Evolutionary conservation across 768 basidiomycete species (phyloP).

Genomic region (Calocybe gangraenosa): DNA sequence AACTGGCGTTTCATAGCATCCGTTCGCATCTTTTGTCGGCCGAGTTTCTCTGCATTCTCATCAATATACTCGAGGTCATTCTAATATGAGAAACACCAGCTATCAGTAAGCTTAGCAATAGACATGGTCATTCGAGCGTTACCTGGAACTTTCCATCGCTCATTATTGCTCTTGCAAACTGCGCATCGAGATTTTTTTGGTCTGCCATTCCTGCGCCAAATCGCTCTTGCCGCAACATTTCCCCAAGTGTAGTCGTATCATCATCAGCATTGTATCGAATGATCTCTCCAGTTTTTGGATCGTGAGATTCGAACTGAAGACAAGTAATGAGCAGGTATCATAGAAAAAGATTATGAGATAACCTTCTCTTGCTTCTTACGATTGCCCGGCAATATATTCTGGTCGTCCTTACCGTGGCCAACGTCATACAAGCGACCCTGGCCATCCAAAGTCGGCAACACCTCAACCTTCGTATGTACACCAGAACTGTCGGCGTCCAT

Average conservation of each 20-base stretch:
- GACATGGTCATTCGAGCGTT: conserved; percentile 12
- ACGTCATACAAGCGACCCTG: conserved; percentile 87
- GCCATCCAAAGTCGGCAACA: conserved; percentile 86
- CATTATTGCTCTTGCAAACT: conserved; percentile 85
- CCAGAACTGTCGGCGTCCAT: conserved; percentile 33
- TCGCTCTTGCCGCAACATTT: conserved; percentile 89
- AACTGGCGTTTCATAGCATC: conserved; percentile 97
- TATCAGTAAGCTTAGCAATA: not conserved
- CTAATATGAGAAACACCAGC: conserved; percentile 30
- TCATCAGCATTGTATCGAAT: conserved; percentile 90
- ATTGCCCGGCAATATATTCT: conserved; percentile 54
- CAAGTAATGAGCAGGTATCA: not conserved
- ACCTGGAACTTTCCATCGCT: conserved; percentile 87
- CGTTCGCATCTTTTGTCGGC: conserved; percentile 90
- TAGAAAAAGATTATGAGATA: conserved; percentile 1
- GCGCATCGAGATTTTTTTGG: conserved; percentile 88
- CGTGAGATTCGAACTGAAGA: conserved; percentile 77
- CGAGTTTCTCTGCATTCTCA: conserved; percentile 91
- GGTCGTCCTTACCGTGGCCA: conserved; percentile 71
- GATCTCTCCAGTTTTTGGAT: conserved; percentile 86
- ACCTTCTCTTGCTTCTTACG: conserved; percentile 77
- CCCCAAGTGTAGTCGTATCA: conserved; percentile 79
- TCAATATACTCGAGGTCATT: conserved; percentile 93
- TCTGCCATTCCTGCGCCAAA: conserved; percentile 87
- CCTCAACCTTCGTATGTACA: conserved; percentile 64